Base-by-base conservation (phyloP, 2,329 filamentous ascomycete genomes). In the Aspergillus pseudotamarii region DNA sequence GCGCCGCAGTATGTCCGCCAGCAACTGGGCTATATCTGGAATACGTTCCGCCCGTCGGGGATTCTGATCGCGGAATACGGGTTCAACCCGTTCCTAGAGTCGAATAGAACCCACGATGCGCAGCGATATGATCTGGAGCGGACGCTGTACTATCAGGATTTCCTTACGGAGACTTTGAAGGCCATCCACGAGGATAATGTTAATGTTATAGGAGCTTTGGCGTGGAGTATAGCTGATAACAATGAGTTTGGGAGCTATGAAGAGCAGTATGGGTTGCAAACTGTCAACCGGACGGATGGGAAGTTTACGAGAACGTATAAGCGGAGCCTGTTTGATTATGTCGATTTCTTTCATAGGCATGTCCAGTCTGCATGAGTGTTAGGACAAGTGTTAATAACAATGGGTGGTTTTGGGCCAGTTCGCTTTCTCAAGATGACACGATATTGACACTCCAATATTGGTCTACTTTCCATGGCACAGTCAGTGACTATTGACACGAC, bases 11-110 rank as follows among this genome's bases (percentile, higher is more conserved):
- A 75, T 43, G 67, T 76, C 34, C 72, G 74, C 5, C 80, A 79
- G 2, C 88, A 86, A 66, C 80, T 89, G 5, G 82, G 79, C 66
- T 89, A 88, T 68, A 75, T 89, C 2, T 86, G 83, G 79, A 88
- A 88, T 72, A 88, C 84, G 0, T 89, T 83, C 78, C 80, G 75
- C 3, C 36, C 71, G 74, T 0, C 83, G 84, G 0, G 74, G 6
- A 56, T 88, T 6, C 50, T 80, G 4, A 70, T 81, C 45, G 80
- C 82, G 8, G 86, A 89, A 69, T 88, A 88, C 65, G 86, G 86
- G 0, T 88, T 86, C 69, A 63, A 63, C 83, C 85, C 4, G 0
- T 85, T 81, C 56, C 80, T 69, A 10, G 85, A 86, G 68, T 75
- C 75, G 0, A 80, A 81, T 51, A 78, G 75, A 12, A 70, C 72